A percentile compares a stretch with the other conserved stretches of the same genome.
Evolutionary conservation across 2,329 filamentous ascomycete species (phyloP).

Genomic region (Bipolaris victoriae): DNA sequence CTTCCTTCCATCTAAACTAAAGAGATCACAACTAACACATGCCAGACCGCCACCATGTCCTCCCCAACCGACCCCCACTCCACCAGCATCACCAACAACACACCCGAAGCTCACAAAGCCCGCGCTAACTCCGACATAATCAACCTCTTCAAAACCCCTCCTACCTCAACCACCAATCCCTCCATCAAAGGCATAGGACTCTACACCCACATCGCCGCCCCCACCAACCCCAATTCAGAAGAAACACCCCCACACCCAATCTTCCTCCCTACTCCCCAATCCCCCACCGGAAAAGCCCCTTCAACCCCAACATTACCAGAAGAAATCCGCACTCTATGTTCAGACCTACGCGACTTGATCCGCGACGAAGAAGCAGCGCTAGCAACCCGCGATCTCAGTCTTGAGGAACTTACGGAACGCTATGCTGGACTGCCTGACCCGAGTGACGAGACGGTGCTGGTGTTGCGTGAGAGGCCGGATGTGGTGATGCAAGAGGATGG

Average conservation of each 20-base stretch:
- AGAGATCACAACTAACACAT: neutral
- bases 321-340: constrained; percentile 1
- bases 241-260: neutral
- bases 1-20: too few species aligned
- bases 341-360: neutral
- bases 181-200: constrained; percentile 32
- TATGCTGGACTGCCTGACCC: constrained; percentile 4
- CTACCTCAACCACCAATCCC: constrained; percentile 2
- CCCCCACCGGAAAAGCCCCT: neutral
- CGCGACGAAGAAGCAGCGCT: constrained; percentile 3
- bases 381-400: constrained; percentile 1
- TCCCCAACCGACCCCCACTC: neutral
- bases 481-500: neutral
- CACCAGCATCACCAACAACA: constrained; percentile 14
- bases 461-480: neutral
- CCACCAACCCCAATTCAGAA: neutral
- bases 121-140: constrained; percentile 34
- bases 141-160: constrained; percentile 11
- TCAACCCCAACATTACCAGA: neutral
- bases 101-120: constrained; percentile 13
- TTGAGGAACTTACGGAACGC: constrained; percentile 4
- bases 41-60: neutral
- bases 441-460: neutral
- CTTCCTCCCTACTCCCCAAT: constrained; percentile 4
- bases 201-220: constrained; percentile 33